These are phyloP conservation scores for Verticillium tricorpus DNA, from an alignment of 2,329 filamentous ascomycete species.

Conservation along the genomic window DNA sequence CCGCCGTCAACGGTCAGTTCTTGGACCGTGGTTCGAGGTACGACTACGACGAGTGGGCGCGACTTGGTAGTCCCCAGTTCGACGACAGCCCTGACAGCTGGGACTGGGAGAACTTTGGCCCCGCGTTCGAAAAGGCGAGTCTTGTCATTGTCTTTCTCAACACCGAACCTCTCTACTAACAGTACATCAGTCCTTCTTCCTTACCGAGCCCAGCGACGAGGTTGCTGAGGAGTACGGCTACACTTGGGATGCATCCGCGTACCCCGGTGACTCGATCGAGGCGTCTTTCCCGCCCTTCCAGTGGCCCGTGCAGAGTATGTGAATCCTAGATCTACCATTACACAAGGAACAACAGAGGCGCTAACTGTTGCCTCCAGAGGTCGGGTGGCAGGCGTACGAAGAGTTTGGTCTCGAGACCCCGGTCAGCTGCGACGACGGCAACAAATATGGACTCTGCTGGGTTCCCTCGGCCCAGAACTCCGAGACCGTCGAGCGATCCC, in stretches of 20 bases:
- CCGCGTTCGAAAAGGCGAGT: conserved; percentile 29
- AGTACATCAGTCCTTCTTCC: conserved; percentile 10
- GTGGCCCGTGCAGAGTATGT: conserved; percentile 21
- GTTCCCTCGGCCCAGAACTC: conserved; percentile 23
- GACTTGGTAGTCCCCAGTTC: conserved; percentile 20
- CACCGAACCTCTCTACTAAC: conserved; percentile 1
- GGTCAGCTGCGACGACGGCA: conserved; percentile 20
- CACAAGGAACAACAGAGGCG: neutral
- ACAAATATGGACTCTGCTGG: conserved; percentile 27
- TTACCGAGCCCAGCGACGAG: conserved; percentile 16
- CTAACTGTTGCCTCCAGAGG: conserved; percentile 5
- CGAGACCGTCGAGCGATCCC: conserved; percentile 20
- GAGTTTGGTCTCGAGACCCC: conserved; percentile 19
- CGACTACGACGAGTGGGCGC: conserved; percentile 31
- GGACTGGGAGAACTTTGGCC: conserved; percentile 29
- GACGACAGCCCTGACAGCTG: conserved; percentile 19
- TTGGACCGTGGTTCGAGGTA: conserved; percentile 28
- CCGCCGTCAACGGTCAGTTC: conserved; percentile 31
- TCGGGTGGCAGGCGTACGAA: conserved; percentile 14
- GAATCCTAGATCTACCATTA: neutral
- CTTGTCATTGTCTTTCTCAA: neutral
- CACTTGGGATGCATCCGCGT: conserved; percentile 26
- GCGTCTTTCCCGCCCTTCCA: conserved; percentile 25
- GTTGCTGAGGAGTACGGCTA: conserved; percentile 22
- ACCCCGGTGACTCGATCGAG: conserved; percentile 25